Evolutionary conservation across 805 yeast genomes (phyloP).

Genomic region (Starmerella gropengiesseri): DNA sequence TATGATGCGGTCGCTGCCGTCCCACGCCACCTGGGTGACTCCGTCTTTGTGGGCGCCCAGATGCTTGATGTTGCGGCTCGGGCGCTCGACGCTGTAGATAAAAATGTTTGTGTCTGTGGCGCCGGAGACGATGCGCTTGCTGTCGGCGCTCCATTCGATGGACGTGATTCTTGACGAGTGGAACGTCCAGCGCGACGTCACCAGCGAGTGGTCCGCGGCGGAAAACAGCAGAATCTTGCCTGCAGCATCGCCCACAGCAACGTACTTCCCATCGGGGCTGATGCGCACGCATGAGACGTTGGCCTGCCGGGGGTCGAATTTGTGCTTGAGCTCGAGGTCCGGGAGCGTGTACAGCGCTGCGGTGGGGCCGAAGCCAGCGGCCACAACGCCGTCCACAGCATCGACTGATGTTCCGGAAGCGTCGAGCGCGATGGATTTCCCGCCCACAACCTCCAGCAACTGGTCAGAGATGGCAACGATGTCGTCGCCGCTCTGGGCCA

Average conservation of each 20-base stretch:
- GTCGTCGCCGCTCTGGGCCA: slow-evolving; percentile 32
- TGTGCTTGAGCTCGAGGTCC: slow-evolving; percentile 28
- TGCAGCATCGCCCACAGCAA: slow-evolving; percentile 76
- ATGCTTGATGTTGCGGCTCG: slow-evolving; percentile 62
- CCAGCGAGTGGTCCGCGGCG: slow-evolving; percentile 40
- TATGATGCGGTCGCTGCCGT: slow-evolving; percentile 38
- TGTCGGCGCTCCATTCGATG: slow-evolving; percentile 69
- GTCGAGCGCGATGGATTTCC: slow-evolving; percentile 3
- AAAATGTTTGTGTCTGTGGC: slow-evolving; percentile 75
- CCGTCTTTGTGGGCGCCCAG: slow-evolving; percentile 85
- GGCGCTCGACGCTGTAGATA: slow-evolving; percentile 67
- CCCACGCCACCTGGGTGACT: slow-evolving; percentile 65
- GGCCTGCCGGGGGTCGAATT: slow-evolving; percentile 43
- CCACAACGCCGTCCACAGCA: slow-evolving; percentile 33
- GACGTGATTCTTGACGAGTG: slow-evolving; percentile 73
- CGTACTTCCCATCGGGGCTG: slow-evolving; percentile 55
- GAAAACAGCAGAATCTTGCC: slow-evolving; percentile 78
- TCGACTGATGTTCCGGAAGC: slow-evolving; percentile 26
- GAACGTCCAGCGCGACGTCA: slow-evolving; percentile 89
- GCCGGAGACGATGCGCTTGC: slow-evolving; percentile 62
- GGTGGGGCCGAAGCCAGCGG: slow-evolving; percentile 41
- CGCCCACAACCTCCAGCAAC: slow-evolving; percentile 33
- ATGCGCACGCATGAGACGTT: slow-evolving; percentile 52
- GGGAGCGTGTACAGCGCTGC: slow-evolving; percentile 34
- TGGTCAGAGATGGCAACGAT: slow-evolving; percentile 39